A percentile compares a stretch with the other conserved stretches of the same genome.
These are phyloP conservation scores for Stemphylium beticola DNA, from an alignment of 2,329 filamentous ascomycete genomes.

Conservation along the genomic window DNA sequence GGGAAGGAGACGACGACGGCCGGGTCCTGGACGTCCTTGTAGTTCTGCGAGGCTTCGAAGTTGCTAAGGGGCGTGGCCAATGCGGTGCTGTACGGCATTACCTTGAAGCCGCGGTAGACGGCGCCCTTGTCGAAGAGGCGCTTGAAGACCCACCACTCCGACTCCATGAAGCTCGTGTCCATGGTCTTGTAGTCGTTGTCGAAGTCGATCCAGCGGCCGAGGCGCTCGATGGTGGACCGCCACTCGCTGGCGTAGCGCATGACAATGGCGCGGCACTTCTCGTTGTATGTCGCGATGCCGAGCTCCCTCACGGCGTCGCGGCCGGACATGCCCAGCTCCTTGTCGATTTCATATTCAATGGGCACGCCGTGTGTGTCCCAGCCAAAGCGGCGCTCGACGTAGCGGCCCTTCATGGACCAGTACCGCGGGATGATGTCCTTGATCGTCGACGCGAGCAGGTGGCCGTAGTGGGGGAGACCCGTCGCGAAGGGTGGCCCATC, in stretches of 20 bases:
- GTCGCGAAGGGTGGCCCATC: slow-evolving; percentile 66
- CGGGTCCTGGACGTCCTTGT: slow-evolving; percentile 90
- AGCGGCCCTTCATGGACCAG: slow-evolving; percentile 95
- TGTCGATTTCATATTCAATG: slow-evolving; percentile 97
- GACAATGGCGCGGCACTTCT: slow-evolving; percentile 88
- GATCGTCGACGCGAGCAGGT: slow-evolving; percentile 89
- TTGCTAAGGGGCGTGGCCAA: slow-evolving; percentile 90
- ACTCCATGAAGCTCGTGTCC: slow-evolving; percentile 95
- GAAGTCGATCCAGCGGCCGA: slow-evolving; percentile 97
- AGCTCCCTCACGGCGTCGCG: slow-evolving; percentile 86
- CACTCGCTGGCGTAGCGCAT: slow-evolving; percentile 90
- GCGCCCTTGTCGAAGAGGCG: slow-evolving; percentile 86
- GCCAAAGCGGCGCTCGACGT: slow-evolving; percentile 90
- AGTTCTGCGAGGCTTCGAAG: slow-evolving; percentile 93
- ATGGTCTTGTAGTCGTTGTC: slow-evolving; percentile 99
- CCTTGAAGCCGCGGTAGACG: slow-evolving; percentile 87
- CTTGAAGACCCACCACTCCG: slow-evolving; percentile 96
- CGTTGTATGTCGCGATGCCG: slow-evolving; percentile 88
- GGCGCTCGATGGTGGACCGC: slow-evolving; percentile 82
- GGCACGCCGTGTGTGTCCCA: slow-evolving; percentile 96
- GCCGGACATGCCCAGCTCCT: slow-evolving; percentile 87
- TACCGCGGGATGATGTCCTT: slow-evolving; percentile 97
- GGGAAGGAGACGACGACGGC: slow-evolving; percentile 90
- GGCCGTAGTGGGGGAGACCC: slow-evolving; percentile 71
- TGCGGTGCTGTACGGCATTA: slow-evolving; percentile 95